phyloP scores from a whole-genome alignment of 495 filamentous ascomycete genomes.

The Penicillium maclennaniae region DNA sequence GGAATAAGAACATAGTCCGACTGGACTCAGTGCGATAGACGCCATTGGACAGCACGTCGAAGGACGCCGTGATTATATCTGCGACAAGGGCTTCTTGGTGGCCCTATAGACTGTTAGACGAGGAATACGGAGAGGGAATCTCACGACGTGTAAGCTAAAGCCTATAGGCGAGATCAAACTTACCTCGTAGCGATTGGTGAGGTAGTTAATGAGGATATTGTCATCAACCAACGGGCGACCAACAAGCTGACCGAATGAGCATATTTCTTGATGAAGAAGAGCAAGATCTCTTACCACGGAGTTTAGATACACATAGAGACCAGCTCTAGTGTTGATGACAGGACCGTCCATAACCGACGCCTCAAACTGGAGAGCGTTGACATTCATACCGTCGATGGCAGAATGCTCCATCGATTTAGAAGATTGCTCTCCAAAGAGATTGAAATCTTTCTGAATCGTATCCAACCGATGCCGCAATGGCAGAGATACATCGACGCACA shows the following conservation, averaged over 20 bases:
- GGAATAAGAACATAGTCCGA: constrained; percentile 70
- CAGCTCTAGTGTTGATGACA: constrained; percentile 74
- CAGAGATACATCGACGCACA: constrained; percentile 41
- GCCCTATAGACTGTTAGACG: constrained; percentile 42
- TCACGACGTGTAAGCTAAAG: background rate
- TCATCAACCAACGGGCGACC: constrained; percentile 84
- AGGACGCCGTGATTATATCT: constrained; percentile 81
- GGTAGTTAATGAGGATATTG: constrained; percentile 66
- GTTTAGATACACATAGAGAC: constrained; percentile 88
- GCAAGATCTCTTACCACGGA: constrained; percentile 58
- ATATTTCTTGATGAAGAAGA: background rate
- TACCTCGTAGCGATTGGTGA: constrained; percentile 79
- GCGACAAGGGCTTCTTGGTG: constrained; percentile 70
- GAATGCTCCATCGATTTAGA: constrained; percentile 36
- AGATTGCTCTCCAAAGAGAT: constrained; percentile 35
- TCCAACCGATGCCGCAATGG: constrained; percentile 41
- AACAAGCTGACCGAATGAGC: constrained; percentile 60
- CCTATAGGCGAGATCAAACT: constrained; percentile 13
- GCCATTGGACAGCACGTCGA: constrained; percentile 84
- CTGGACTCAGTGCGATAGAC: constrained; percentile 73
- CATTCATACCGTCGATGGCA: constrained; percentile 40
- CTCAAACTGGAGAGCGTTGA: constrained; percentile 48
- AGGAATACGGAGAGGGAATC: background rate
- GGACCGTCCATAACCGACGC: constrained; percentile 62
- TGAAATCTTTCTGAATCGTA: constrained; percentile 43